Evolutionary conservation across 169 alveolate species (phyloP).

Genomic region (Plasmodium knowlesi): DNA sequence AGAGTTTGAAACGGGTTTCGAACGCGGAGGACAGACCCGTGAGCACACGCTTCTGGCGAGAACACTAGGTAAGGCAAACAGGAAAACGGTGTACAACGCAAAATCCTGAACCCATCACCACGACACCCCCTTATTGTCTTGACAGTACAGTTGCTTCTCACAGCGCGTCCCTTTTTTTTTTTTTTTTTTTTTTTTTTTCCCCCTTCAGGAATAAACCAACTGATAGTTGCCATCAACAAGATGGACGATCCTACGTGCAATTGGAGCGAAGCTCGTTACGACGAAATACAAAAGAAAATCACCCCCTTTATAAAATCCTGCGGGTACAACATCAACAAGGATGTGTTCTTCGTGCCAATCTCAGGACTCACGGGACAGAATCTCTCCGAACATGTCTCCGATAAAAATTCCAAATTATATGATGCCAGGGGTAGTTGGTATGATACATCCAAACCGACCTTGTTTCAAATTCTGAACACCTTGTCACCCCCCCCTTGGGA

Average conservation of each 20-base stretch:
- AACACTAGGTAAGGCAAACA: not conserved
- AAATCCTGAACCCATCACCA: too few relatives aligned
- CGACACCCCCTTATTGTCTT: not conserved
- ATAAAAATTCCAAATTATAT: slow-evolving; percentile 73
- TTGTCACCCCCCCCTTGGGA: slow-evolving; percentile 84
- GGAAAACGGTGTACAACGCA: too few relatives aligned
- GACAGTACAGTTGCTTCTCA: not conserved
- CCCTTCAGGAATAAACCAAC: slow-evolving; percentile 93
- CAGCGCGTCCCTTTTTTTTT: not conserved
- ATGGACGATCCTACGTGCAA: slow-evolving; percentile 99
- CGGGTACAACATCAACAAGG: slow-evolving; percentile 91
- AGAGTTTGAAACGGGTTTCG: slow-evolving; percentile 99
- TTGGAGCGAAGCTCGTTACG: slow-evolving; percentile 95
- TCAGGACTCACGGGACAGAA: slow-evolving; percentile 98
- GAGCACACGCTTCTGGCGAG: slow-evolving; percentile 99
- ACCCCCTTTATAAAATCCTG: slow-evolving; percentile 92
- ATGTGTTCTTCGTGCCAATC: slow-evolving; percentile 95
- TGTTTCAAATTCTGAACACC: slow-evolving; percentile 87
- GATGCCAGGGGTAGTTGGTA: slow-evolving; percentile 84
- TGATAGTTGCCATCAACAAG: slow-evolving; percentile 97
- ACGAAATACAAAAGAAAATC: slow-evolving; percentile 87
- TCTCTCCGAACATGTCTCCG: slow-evolving; percentile 88
- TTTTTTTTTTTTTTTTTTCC: not conserved
- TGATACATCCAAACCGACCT: slow-evolving; percentile 86
- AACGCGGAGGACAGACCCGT: slow-evolving; percentile 99